A percentile compares a stretch with the other conserved stretches of the same genome.
Conservation (phyloP, 352 stramenopile species). For the Blastocystis sp. region DNA sequence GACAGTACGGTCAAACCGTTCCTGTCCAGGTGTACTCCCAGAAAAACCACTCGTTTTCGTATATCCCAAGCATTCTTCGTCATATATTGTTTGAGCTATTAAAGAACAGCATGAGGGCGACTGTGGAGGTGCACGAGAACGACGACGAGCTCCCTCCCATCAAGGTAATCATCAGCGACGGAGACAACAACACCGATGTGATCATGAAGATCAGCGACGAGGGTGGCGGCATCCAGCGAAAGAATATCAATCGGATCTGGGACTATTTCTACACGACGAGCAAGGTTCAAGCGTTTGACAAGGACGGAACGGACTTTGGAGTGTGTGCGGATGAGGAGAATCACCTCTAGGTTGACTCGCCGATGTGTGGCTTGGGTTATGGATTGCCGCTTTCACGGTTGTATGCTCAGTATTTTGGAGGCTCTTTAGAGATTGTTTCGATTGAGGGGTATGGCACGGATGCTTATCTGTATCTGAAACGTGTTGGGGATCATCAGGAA, state of each 20-base stretch:
- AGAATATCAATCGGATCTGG: conserved; percentile 95
- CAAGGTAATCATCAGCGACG: conserved; percentile 97
- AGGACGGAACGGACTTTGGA: conserved; percentile 72
- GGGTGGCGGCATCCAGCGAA: conserved; percentile 94
- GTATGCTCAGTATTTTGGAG: conserved; percentile 98
- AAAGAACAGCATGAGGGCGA: conserved; percentile 98
- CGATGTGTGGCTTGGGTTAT: conserved; percentile 82
- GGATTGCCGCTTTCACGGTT: conserved; percentile 82
- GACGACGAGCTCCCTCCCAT: conserved; percentile 90
- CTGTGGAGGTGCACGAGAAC: conserved; percentile 91
- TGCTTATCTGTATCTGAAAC: conserved; percentile 86
- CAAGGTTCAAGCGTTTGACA: conserved; percentile 70
- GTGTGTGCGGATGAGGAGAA: conserved; percentile 69
- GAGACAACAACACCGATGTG: conserved; percentile 95
- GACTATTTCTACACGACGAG: conserved; percentile 98
- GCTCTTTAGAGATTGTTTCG: conserved; percentile 96
- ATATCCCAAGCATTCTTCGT: conserved; percentile 85
- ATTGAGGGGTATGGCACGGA: conserved; percentile 99
- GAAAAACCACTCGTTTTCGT: conserved; percentile 96
- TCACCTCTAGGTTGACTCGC: conserved; percentile 78
- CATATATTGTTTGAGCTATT: conserved; percentile 98
- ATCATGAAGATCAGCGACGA: conserved; percentile 99
- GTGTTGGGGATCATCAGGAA: conserved; percentile 80
- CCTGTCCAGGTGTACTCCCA: conserved; percentile 94
- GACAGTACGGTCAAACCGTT: conserved; percentile 95